These are phyloP conservation scores for Trichoderma parareesei DNA, from an alignment of 495 filamentous ascomycete genomes.

Conservation along the genomic window DNA sequence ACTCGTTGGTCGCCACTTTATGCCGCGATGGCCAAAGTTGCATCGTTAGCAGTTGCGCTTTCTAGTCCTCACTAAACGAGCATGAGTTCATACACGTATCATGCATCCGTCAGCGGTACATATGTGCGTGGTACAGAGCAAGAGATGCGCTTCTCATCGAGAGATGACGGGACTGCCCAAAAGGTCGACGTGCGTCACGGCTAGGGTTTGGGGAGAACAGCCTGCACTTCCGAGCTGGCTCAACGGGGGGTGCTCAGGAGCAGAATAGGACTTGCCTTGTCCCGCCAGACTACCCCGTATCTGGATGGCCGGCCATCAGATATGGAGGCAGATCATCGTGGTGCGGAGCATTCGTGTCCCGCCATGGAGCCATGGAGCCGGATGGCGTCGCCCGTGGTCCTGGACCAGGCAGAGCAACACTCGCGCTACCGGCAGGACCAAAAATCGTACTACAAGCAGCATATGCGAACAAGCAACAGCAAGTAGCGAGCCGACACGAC, in stretches of 20 bases:
- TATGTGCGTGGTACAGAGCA: not conserved
- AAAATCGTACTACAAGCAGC: too few relatives aligned
- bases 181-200: conserved; percentile 5
- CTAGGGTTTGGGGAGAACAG: not conserved
- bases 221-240: conserved; percentile 5
- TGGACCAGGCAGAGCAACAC: not conserved
- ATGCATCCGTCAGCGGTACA: not conserved
- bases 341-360: conserved; percentile 2
- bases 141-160: not conserved
- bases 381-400: not conserved
- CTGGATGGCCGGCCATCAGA: not conserved
- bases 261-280: not conserved
- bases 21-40: conserved; percentile 4
- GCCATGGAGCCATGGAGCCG: not conserved
- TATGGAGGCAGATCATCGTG: conserved; percentile 7
- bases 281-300: conserved; percentile 1
- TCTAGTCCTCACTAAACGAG: not conserved
- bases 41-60: not conserved
- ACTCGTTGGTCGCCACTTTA: not conserved
- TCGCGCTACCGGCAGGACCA: too few relatives aligned
- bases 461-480: too few relatives aligned
- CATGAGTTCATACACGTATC: not conserved
- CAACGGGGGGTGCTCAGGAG: not conserved
- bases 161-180: not conserved
- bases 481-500: not conserved